Conservation (phyloP, 2,329 filamentous ascomycete genomes). For the Pseudocercospora fuligena region DNA sequence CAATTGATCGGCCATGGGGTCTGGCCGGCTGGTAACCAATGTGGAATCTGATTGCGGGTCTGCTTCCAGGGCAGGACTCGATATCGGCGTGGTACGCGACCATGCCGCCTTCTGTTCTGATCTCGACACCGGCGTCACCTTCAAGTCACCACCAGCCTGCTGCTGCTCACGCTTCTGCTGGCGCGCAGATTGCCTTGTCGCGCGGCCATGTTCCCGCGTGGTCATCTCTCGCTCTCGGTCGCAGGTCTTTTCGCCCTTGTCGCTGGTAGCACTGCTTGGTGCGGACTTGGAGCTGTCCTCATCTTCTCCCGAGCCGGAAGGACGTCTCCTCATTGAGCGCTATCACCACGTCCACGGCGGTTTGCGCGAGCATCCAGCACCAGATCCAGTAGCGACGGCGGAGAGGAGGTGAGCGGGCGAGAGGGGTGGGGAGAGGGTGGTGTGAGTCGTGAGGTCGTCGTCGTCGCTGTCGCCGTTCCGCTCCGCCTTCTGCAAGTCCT, state of each 20-base stretch:
- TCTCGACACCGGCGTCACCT: constrained; percentile 19
- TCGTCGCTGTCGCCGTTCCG: background rate
- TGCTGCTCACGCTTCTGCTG: constrained; percentile 31
- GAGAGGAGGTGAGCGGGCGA: background rate
- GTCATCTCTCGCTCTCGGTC: constrained; percentile 28
- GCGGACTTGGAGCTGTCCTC: constrained; percentile 40
- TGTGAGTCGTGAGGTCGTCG: constrained; percentile 3
- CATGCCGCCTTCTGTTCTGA: constrained; percentile 20
- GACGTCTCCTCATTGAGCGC: constrained; percentile 48
- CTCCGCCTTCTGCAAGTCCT: constrained; percentile 10
- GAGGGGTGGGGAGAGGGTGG: constrained; percentile 3
- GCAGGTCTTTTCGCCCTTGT: constrained; percentile 21
- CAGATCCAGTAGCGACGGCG: constrained; percentile 24
- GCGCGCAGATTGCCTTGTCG: constrained; percentile 26
- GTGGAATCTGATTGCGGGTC: constrained; percentile 12
- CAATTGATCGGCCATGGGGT: constrained; percentile 27
- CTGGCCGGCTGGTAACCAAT: constrained; percentile 16
- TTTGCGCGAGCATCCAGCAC: constrained; percentile 26
- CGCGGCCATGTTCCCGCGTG: constrained; percentile 25
- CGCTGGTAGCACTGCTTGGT: constrained; percentile 21
- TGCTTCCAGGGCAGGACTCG: constrained; percentile 32
- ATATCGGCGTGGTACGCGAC: constrained; percentile 25
- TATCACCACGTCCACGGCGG: constrained; percentile 19
- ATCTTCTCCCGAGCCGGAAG: constrained; percentile 47
- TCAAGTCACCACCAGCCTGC: constrained; percentile 17